phyloP scores from a whole-genome alignment of 129 eudicot genomes.

The Gnaphalium uliginosum region DNA sequence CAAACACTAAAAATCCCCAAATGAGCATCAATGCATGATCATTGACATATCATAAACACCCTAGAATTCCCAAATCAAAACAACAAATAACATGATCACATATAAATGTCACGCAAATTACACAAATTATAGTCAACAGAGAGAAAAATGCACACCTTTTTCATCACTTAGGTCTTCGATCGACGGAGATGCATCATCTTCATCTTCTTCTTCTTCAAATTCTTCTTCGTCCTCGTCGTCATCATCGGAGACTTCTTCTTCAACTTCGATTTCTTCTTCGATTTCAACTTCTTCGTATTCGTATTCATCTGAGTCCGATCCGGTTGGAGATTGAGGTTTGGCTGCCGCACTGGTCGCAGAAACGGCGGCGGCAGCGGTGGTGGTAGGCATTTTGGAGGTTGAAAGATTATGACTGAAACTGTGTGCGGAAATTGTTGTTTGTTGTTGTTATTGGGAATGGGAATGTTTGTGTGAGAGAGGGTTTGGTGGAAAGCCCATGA shows the following conservation, averaged over 20 bases:
- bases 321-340: slow-evolving; percentile 23
- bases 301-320: slow-evolving; percentile 51
- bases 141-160: slow-evolving; percentile 21
- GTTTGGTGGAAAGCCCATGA: neutral
- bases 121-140: neutral
- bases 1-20: neutral
- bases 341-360: slow-evolving; percentile 23
- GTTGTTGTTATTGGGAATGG: neutral
- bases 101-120: neutral
- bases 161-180: slow-evolving; percentile 29
- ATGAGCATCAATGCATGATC: neutral
- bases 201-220: slow-evolving; percentile 23
- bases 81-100: slow-evolving; percentile 9
- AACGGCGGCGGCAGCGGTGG: slow-evolving; percentile 25
- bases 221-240: slow-evolving; percentile 35
- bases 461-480: neutral
- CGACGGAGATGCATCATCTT: slow-evolving; percentile 38
- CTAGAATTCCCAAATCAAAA: slow-evolving; percentile 4
- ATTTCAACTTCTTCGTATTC: slow-evolving; percentile 55
- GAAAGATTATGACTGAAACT: neutral
- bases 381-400: slow-evolving; percentile 36
- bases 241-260: slow-evolving; percentile 48
- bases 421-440: slow-evolving; percentile 3
- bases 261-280: slow-evolving; percentile 50
- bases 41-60: slow-evolving; percentile 16